Conservation (phyloP, 1,284 basidiomycete genomes). For the Xerocomus minutiporus region DNA sequence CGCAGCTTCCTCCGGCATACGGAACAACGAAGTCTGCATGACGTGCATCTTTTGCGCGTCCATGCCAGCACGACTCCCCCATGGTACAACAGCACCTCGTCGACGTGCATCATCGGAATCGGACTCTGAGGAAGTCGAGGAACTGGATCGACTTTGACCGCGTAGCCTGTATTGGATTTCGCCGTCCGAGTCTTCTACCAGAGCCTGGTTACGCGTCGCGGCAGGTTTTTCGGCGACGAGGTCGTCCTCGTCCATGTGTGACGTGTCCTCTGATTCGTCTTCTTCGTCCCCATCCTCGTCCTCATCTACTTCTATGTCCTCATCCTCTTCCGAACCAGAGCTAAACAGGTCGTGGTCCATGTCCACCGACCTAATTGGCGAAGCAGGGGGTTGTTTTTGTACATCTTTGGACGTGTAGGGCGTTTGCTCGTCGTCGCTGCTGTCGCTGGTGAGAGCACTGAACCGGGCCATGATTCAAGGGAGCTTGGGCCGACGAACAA, state of each 20-base stretch:
- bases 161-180: slow-evolving; percentile 44
- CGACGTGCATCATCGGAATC: slow-evolving; percentile 26
- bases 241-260: slow-evolving; percentile 51
- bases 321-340: slow-evolving; percentile 22
- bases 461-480: slow-evolving; percentile 38
- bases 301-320: slow-evolving; percentile 27
- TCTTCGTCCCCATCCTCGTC: slow-evolving; percentile 31
- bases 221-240: slow-evolving; percentile 28
- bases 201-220: slow-evolving; percentile 36
- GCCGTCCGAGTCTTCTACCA: slow-evolving; percentile 48
- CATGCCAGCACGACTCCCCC: slow-evolving; percentile 67
- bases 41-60: slow-evolving; percentile 83
- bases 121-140: slow-evolving; percentile 35
- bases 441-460: slow-evolving; percentile 40
- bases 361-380: slow-evolving; percentile 18
- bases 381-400: slow-evolving; percentile 10
- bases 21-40: slow-evolving; percentile 88
- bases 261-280: slow-evolving; percentile 40
- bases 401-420: slow-evolving; percentile 23
- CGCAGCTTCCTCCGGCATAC: slow-evolving; percentile 64
- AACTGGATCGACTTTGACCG: slow-evolving; percentile 29
- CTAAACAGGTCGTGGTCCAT: slow-evolving; percentile 22
- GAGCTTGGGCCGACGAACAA: slow-evolving; percentile 19
- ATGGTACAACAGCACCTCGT: slow-evolving; percentile 40
- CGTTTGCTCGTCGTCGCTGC: slow-evolving; percentile 37